Percentiles rank a stretch among this genome's conserved stretches.
Evolutionary conservation across 768 basidiomycete genomes (phyloP).

Genomic region (Naganishia antarctica): DNA sequence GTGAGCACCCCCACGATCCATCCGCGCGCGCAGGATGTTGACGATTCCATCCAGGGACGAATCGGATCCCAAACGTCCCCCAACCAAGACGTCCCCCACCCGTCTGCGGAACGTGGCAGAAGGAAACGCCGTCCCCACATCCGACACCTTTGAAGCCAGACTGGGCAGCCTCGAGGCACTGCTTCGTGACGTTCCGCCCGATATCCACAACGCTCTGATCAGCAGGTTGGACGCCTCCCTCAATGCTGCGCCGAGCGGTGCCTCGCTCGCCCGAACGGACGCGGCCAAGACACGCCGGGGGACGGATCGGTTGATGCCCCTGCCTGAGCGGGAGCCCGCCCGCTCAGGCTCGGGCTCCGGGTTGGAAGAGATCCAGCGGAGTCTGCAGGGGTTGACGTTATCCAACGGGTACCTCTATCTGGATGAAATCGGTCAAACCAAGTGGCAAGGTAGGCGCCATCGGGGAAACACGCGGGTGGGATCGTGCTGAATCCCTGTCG

Average conservation of each 20-base stretch:
- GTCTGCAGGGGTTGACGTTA: slow-evolving; percentile 49
- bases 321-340: too few species aligned
- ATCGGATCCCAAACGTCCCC: slow-evolving; percentile 1
- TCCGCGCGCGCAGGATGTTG: neutral
- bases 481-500: too few species aligned
- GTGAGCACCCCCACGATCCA: neutral
- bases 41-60: neutral
- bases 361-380: slow-evolving; percentile 41
- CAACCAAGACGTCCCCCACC: neutral
- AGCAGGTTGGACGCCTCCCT: slow-evolving; percentile 43
- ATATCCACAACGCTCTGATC: slow-evolving; percentile 49
- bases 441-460: slow-evolving; percentile 46
- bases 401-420: slow-evolving; percentile 46
- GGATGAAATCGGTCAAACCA: slow-evolving; percentile 50
- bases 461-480: too few species aligned
- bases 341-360: neutral
- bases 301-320: too few species aligned
- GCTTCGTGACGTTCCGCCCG: slow-evolving; percentile 48
- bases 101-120: neutral
- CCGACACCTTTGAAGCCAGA: slow-evolving; percentile 38
- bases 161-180: slow-evolving; percentile 49
- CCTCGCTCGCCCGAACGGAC: neutral
- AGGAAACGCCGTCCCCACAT: neutral
- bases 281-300: neutral
- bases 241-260: slow-evolving; percentile 3